These are phyloP conservation scores for Alternaria atra DNA, from an alignment of 2,329 filamentous ascomycete genomes.

Conservation along the genomic window DNA sequence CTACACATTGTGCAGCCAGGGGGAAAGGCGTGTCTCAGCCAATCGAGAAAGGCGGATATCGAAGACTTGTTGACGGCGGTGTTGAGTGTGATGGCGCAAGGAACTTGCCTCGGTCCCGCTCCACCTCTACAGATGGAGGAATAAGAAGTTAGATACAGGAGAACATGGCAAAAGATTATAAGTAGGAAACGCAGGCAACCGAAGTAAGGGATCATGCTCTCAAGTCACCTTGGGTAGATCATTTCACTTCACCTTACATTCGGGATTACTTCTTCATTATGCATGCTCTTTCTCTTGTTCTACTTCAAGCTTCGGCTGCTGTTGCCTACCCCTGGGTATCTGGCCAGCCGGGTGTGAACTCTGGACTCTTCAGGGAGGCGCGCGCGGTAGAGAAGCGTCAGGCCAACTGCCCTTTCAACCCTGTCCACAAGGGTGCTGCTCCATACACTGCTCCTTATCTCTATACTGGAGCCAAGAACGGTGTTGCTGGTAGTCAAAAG, in stretches of 20 bases:
- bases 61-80: not conserved
- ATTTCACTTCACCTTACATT: not conserved
- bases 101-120: slow-evolving; percentile 6
- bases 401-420: slow-evolving; percentile 33
- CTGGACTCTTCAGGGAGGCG: slow-evolving; percentile 19
- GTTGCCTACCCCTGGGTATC: slow-evolving; percentile 33
- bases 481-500: slow-evolving; percentile 51
- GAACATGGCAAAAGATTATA: not conserved
- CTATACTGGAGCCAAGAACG: slow-evolving; percentile 57
- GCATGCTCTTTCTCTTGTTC: slow-evolving; percentile 26
- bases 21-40: not conserved
- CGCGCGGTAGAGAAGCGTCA: slow-evolving; percentile 25
- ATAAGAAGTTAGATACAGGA: not conserved
- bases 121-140: not conserved
- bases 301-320: slow-evolving; percentile 26
- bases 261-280: slow-evolving; percentile 11
- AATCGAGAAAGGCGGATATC: slow-evolving; percentile 3
- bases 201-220: not conserved
- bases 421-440: slow-evolving; percentile 33
- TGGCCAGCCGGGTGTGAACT: slow-evolving; percentile 29
- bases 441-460: slow-evolving; percentile 35
- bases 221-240: slow-evolving; percentile 1
- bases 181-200: not conserved
- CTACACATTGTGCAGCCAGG: not conserved
- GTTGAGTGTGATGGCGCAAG: not conserved